Percentiles rank a stretch among this genome's conserved stretches.
phyloP scores from a whole-genome alignment of 2,329 filamentous ascomycete genomes.

The Periconia sp. region DNA sequence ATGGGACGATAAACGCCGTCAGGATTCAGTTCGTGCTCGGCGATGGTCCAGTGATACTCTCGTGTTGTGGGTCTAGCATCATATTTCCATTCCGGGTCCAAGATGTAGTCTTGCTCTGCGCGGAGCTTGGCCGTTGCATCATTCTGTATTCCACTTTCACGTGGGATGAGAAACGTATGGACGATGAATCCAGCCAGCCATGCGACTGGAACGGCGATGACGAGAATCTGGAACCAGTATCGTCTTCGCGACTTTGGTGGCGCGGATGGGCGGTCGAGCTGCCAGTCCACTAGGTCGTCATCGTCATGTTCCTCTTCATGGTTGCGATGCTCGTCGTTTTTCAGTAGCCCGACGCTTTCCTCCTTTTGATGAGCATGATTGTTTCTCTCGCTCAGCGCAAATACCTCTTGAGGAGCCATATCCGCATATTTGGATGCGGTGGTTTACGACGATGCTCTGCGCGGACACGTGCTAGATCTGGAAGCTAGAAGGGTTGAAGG shows the following conservation, averaged over 20 bases:
- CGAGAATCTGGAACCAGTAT: constrained; percentile 13
- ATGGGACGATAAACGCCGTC: constrained; percentile 51
- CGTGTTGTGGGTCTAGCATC: constrained; percentile 53
- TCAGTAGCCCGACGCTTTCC: constrained; percentile 24
- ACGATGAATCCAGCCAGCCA: constrained; percentile 17
- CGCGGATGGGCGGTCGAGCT: constrained; percentile 1
- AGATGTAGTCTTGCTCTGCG: constrained; percentile 48
- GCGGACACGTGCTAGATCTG: not conserved
- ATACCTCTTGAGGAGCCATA: constrained; percentile 8
- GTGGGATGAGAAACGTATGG: constrained; percentile 13
- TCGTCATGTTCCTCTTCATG: constrained; percentile 8
- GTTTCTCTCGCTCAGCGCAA: constrained; percentile 6
- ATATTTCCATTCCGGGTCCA: constrained; percentile 61
- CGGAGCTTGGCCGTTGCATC: constrained; percentile 13
- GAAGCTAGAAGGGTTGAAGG: not conserved
- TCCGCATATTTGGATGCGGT: not conserved
- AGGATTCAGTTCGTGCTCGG: constrained; percentile 60
- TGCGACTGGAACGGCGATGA: constrained; percentile 12
- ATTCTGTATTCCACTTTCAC: not conserved
- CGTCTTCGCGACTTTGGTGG: constrained; percentile 1
- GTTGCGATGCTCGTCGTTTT: too few relatives aligned
- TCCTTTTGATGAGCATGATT: constrained; percentile 13
- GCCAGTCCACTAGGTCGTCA: constrained; percentile 7
- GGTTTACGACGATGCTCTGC: not conserved
- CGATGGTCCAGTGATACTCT: constrained; percentile 63